Percentiles rank a stretch among this genome's conserved stretches.
Evolutionary conservation across 2,329 filamentous ascomycete genomes (phyloP).

Genomic region (Thermothelomyces thermophilus): DNA sequence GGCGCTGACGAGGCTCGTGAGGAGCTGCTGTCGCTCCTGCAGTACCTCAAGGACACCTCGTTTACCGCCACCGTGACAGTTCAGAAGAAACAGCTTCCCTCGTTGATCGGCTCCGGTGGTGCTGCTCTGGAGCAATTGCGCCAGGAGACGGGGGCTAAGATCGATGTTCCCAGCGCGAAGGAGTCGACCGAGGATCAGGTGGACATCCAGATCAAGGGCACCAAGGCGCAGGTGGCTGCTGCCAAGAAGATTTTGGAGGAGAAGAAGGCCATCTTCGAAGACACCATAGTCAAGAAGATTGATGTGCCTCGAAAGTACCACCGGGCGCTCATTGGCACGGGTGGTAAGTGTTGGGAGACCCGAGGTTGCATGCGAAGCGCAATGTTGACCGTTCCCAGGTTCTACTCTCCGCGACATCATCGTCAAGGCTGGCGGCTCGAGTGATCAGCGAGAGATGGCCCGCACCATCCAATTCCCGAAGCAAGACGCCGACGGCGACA

Average conservation of each 20-base stretch:
- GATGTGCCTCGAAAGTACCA: constrained; percentile 95
- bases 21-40: constrained; percentile 80
- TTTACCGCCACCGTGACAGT: constrained; percentile 73
- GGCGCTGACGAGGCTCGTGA: constrained; percentile 88
- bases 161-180: constrained; percentile 80
- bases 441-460: constrained; percentile 74
- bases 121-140: constrained; percentile 87
- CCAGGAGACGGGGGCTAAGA: constrained; percentile 74
- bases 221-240: constrained; percentile 81
- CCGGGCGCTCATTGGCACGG: constrained; percentile 77
- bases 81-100: constrained; percentile 87
- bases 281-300: constrained; percentile 76
- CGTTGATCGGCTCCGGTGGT: constrained; percentile 84
- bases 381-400: constrained; percentile 50
- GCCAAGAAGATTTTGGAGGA: constrained; percentile 87
- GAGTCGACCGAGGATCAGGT: constrained; percentile 66
- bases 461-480: constrained; percentile 94
- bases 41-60: constrained; percentile 86
- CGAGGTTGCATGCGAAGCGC: neutral
- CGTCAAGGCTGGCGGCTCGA: constrained; percentile 78
- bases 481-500: constrained; percentile 72
- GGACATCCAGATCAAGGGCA: constrained; percentile 87
- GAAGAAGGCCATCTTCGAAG: constrained; percentile 79
- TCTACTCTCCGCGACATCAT: constrained; percentile 83
- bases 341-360: constrained; percentile 58